Conservation (phyloP, 306 rosid genomes). For the Vigna hirtella region DNA sequence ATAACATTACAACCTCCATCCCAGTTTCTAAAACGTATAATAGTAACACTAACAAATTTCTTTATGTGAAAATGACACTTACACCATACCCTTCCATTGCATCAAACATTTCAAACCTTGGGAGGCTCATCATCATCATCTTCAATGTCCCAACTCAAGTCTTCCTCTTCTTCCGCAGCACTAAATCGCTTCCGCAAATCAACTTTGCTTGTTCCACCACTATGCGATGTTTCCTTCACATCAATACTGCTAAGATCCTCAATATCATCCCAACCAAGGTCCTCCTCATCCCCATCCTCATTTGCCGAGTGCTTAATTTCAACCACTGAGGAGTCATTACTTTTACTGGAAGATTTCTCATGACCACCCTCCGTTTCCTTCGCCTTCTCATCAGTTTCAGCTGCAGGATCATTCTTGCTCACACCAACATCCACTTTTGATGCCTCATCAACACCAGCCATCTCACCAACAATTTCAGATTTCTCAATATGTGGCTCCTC, state of each 20-base stretch:
- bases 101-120: conserved; percentile 54
- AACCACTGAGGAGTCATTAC: conserved; percentile 48
- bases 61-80: conserved; percentile 30
- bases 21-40: conserved; percentile 3
- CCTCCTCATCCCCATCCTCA: conserved; percentile 63
- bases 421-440: conserved; percentile 48
- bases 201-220: conserved; percentile 50
- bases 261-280: conserved; percentile 93
- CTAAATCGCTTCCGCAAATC: conserved; percentile 72
- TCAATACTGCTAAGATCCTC: conserved; percentile 84
- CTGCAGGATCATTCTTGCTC: conserved; percentile 47
- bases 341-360: conserved; percentile 50
- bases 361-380: conserved; percentile 47
- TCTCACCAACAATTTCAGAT: conserved; percentile 42
- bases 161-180: conserved; percentile 82
- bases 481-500: conserved; percentile 42
- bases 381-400: conserved; percentile 47
- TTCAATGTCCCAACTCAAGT: conserved; percentile 90
- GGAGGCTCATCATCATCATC: conserved; percentile 64
- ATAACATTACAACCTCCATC: conserved; percentile 43
- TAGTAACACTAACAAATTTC: conserved; percentile 22
- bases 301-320: conserved; percentile 47
- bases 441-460: conserved; percentile 41
- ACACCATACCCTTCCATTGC: conserved; percentile 16
- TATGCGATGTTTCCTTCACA: conserved; percentile 57